phyloP scores from a whole-genome alignment of 352 stramenopile genomes.

The Pythium coloratum region DNA sequence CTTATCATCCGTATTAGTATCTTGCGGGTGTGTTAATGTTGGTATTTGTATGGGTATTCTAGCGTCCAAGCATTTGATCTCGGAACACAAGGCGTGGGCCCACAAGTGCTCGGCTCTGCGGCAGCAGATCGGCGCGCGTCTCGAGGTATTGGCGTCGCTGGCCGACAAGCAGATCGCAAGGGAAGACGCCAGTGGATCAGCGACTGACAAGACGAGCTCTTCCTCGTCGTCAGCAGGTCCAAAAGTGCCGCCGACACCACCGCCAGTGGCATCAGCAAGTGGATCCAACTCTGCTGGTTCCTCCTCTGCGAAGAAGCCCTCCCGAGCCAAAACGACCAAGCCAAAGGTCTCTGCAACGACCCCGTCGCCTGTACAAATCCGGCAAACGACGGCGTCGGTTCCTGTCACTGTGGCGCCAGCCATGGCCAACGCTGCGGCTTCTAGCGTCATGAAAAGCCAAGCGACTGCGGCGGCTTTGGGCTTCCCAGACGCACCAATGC shows the following conservation, averaged over 20 bases:
- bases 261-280: not conserved
- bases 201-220: constrained; percentile 14
- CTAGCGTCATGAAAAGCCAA: not conserved
- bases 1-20: not conserved
- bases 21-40: not conserved
- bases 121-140: constrained; percentile 68
- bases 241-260: constrained; percentile 11
- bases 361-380: not conserved
- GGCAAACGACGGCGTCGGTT: not conserved
- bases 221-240: not conserved
- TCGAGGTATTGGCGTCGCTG: constrained; percentile 76
- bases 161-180: constrained; percentile 79
- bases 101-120: constrained; percentile 59
- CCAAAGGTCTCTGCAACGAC: not conserved
- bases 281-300: not conserved
- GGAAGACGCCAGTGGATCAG: constrained; percentile 36
- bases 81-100: constrained; percentile 78
- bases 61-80: constrained; percentile 50
- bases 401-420: not conserved
- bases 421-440: not conserved
- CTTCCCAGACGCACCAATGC: constrained; percentile 51
- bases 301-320: not conserved
- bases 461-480: constrained; percentile 24
- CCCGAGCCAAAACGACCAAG: not conserved
- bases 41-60: not conserved